Conservation (phyloP, 345 rosid genomes). For the Rhizophora apiculata region DNA sequence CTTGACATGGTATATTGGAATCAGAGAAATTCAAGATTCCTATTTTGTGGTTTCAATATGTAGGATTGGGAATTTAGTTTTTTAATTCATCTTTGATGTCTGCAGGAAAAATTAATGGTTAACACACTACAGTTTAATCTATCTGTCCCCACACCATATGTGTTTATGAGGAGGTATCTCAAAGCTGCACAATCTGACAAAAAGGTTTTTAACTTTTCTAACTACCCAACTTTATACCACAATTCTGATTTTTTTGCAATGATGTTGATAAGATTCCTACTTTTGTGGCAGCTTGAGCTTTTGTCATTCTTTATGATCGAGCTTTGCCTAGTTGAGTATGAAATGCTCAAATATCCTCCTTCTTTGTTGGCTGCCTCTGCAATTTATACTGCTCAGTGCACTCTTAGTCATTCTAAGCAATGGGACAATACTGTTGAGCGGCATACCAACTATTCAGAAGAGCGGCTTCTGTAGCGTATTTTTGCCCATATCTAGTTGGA, state of each 20-base stretch:
- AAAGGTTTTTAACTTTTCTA: background rate
- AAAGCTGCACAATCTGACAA: conserved; percentile 2
- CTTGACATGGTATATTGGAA: conserved; percentile 68
- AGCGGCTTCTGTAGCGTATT: conserved; percentile 42
- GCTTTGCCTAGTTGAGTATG: conserved; percentile 65
- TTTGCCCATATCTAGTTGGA: background rate
- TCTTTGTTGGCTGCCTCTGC: conserved; percentile 67
- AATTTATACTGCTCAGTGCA: conserved; percentile 60
- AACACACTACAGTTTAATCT: conserved; percentile 70
- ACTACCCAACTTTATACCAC: too few species aligned
- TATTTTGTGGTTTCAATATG: background rate
- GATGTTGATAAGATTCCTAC: conserved; percentile 10
- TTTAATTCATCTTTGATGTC: background rate
- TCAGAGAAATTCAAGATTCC: background rate
- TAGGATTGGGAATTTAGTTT: background rate
- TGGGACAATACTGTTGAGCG: conserved; percentile 60
- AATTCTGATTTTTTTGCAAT: background rate
- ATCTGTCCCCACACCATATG: conserved; percentile 83
- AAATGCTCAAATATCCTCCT: conserved; percentile 58
- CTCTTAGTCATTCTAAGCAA: conserved; percentile 36
- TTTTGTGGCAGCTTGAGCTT: conserved; percentile 64
- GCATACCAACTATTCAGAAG: conserved; percentile 51
- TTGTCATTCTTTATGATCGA: conserved; percentile 66
- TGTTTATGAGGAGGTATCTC: conserved; percentile 39
- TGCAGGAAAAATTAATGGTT: conserved; percentile 38